Evolutionary conservation across 1,139 yeast genomes (phyloP), one percentile per base, ranked within the genome.

Genomic region (Candida mesenterica): DNA sequence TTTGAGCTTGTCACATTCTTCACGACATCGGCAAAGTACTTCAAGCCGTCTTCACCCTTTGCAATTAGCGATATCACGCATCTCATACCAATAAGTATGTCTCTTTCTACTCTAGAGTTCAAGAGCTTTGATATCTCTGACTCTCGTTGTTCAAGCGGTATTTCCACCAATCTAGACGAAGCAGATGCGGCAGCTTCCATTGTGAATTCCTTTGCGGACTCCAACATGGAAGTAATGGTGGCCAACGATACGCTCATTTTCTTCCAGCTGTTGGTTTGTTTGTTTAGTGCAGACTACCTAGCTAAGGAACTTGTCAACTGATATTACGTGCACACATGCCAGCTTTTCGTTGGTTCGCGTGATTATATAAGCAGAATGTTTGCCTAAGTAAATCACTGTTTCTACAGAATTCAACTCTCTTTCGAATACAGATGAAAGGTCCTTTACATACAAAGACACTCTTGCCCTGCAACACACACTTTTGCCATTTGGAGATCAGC

Each of bases 111-210:
- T 35, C 87, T 65, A 2, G 95, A 84, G 53, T 77, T 82, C 41
- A 92, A 69, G 31, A 83, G 65, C 31, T 73, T 75, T 23, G 76
- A 62, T 30, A 90, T 77, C 48, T 89, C 94, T 32, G 73, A 71
- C 1, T 85, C 77, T 27, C 79, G 65, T 38, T 74, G 61, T 5
- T 75, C 72, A 31, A 75, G 59, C 8, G 78, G 65, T 46, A 83
- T 68, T 37, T 79, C 84, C 2, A 82, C 75, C 30, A 81, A 59
- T 39, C 78, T 62, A 2, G 87, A 75, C 0, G 92, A 76, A 0
- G 92, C 94, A 3, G 86, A 78, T 1, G 79, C 82, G 0, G 95
- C 94, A 1, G 94, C 94, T 48, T 85, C 95, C 38, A 83, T 66
- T 4, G 95, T 84, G 47, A 85, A 61, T 46, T 82, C 90, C 46